phyloP scores from a whole-genome alignment of 2,329 filamentous ascomycete genomes.

The Talaromyces piceae region DNA sequence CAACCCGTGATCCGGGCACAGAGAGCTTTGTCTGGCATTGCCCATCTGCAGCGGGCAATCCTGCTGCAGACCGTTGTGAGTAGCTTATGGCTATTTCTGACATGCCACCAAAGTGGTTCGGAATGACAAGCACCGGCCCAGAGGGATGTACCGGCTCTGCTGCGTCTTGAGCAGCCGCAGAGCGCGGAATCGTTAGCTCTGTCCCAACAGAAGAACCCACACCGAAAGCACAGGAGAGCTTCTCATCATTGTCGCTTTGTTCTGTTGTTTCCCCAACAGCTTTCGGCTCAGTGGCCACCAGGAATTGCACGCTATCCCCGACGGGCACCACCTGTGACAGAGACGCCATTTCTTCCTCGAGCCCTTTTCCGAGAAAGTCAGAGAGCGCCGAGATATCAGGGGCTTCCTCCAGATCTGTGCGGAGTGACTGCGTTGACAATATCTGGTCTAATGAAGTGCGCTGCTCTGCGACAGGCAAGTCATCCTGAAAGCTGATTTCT shows the following conservation, averaged over 20 bases:
- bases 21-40: slow-evolving; percentile 24
- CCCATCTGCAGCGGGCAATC: background rate
- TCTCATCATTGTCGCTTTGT: background rate
- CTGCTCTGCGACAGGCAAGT: slow-evolving; percentile 3
- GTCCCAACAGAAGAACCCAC: slow-evolving; percentile 23
- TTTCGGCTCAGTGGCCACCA: slow-evolving; percentile 26
- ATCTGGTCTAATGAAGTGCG: background rate
- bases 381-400: slow-evolving; percentile 17
- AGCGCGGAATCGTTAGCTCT: background rate
- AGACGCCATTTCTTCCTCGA: slow-evolving; percentile 26
- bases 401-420: slow-evolving; percentile 2
- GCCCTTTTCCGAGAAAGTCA: slow-evolving; percentile 14
- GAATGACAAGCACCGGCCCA: slow-evolving; percentile 19
- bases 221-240: slow-evolving; percentile 25
- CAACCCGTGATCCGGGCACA: slow-evolving; percentile 26
- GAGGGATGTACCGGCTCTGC: background rate
- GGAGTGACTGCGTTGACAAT: background rate
- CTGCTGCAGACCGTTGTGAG: slow-evolving; percentile 8
- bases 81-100: slow-evolving; percentile 33
- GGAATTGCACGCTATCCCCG: slow-evolving; percentile 37
- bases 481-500: slow-evolving; percentile 25
- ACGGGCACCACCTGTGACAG: slow-evolving; percentile 32
- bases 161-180: background rate
- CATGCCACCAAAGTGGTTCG: slow-evolving; percentile 31
- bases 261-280: background rate